A percentile compares a stretch with the other conserved stretches of the same genome.
Conservation (phyloP, 2,329 filamentous ascomycete species). For the Epichloe scottii region DNA sequence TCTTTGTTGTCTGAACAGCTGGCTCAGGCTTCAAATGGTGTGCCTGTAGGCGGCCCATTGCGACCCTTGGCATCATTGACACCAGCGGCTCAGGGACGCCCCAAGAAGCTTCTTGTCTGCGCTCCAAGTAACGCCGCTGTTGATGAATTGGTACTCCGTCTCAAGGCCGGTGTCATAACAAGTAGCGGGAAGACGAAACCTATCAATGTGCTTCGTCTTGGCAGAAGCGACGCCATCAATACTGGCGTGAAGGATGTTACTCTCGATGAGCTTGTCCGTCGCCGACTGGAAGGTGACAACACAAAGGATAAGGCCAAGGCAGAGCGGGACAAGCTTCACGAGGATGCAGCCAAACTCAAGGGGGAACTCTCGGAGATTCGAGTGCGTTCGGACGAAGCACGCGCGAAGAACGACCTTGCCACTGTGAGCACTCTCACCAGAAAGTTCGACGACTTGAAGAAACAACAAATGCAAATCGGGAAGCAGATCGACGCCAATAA, state of each 20-base stretch:
- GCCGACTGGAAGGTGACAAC: conserved; percentile 49
- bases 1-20: conserved; percentile 43
- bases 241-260: conserved; percentile 80
- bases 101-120: conserved; percentile 86
- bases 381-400: conserved; percentile 56
- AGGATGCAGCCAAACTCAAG: conserved; percentile 61
- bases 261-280: conserved; percentile 79
- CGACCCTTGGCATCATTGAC: conserved; percentile 14
- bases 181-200: conserved; percentile 58
- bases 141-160: conserved; percentile 84
- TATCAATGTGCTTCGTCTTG: conserved; percentile 79
- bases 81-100: conserved; percentile 18
- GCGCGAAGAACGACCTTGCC: conserved; percentile 37
- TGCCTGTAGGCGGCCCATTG: conserved; percentile 18
- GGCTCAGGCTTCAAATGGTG: conserved; percentile 21
- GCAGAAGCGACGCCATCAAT: conserved; percentile 87
- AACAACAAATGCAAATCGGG: conserved; percentile 60
- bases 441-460: conserved; percentile 66
- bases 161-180: conserved; percentile 78
- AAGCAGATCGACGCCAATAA: conserved; percentile 77
- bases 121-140: conserved; percentile 98
- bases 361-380: conserved; percentile 59
- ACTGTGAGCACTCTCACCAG: conserved; percentile 49
- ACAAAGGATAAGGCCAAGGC: conserved; percentile 44
- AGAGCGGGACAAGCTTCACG: conserved; percentile 46